Conservation (phyloP, 805 yeast genomes). For the Yarrowia sp. region DNA sequence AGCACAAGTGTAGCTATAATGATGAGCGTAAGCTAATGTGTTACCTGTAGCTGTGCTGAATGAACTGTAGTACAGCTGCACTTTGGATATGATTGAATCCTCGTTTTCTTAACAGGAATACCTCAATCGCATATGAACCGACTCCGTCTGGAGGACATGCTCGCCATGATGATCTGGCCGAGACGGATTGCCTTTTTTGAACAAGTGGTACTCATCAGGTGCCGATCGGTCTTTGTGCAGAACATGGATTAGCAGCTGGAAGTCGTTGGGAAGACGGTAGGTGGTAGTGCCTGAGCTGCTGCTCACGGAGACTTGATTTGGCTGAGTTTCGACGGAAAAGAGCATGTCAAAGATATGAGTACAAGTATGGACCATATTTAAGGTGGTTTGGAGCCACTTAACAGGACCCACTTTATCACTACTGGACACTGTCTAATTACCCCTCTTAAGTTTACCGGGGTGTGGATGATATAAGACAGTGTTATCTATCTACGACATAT, state of each 20-base stretch:
- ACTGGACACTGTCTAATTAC: no score
- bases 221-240: conserved; percentile 4
- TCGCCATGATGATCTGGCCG: neutral
- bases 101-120: neutral
- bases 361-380: no score
- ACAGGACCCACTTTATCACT: no score
- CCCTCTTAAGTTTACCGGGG: no score
- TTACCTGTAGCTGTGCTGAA: neutral
- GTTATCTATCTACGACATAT: no score
- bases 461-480: no score
- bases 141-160: neutral
- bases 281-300: neutral
- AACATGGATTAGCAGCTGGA: conserved; percentile 3
- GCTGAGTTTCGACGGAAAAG: neutral
- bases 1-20: no score
- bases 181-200: neutral
- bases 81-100: no score
- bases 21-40: no score
- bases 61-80: no score
- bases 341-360: neutral
- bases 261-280: neutral
- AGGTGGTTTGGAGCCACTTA: neutral
- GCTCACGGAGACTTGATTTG: neutral
- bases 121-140: neutral
- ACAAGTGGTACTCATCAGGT: conserved; percentile 1